Percentiles rank a stretch among this genome's conserved stretches.
Conservation (phyloP, 2,329 filamentous ascomycete species). For the Diaporthe capsici region DNA sequence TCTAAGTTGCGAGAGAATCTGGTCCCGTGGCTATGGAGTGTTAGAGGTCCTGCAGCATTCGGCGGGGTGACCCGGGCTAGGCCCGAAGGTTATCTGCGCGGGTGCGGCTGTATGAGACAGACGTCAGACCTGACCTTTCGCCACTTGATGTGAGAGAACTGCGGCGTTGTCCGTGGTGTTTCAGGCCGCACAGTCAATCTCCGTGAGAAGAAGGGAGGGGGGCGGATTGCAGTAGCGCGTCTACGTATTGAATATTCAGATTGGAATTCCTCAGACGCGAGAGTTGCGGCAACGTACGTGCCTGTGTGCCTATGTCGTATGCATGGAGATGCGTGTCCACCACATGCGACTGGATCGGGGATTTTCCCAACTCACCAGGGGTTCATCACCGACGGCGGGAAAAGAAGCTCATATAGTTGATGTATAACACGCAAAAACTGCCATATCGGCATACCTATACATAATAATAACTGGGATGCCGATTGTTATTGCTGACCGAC, state of each 20-base stretch:
- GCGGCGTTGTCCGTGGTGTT: constrained; percentile 5
- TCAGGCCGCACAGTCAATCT: not conserved
- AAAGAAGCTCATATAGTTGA: not conserved
- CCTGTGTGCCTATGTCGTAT: no score
- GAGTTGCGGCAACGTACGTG: no score
- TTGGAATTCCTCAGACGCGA: not conserved
- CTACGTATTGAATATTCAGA: no score
- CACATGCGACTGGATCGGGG: constrained; percentile 1
- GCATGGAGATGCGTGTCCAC: not conserved
- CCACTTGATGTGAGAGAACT: not conserved
- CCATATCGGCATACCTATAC: no score
- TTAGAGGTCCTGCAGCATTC: constrained; percentile 10
- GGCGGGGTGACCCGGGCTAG: not conserved
- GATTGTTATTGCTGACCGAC: not conserved
- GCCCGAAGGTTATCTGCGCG: constrained; percentile 1
- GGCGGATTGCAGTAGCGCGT: no score
- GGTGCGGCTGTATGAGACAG: not conserved
- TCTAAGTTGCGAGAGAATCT: not conserved
- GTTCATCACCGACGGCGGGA: not conserved
- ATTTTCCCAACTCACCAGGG: not conserved
- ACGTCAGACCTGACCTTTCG: not conserved
- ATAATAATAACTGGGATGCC: not conserved
- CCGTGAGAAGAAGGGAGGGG: no score
- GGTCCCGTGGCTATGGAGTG: not conserved
- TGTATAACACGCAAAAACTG: not conserved